Base-by-base conservation (phyloP, 2,329 filamentous ascomycete genomes). In the Lanzia echinophila region DNA sequence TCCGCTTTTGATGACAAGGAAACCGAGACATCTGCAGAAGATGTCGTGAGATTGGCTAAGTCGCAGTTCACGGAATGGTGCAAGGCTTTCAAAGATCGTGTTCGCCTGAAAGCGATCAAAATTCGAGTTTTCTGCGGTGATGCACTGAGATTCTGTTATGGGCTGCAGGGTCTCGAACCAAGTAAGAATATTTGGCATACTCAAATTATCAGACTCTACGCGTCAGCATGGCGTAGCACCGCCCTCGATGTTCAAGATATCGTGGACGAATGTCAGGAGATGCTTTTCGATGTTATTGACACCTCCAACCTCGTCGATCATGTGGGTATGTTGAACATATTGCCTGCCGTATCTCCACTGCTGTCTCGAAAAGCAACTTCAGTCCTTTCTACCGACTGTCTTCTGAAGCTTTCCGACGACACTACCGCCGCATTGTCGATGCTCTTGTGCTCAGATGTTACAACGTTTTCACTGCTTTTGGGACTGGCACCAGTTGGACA, bases 261-360 rank as follows among this genome's bases (percentile, higher is more conserved):
- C 24, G 7, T 13, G 12, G 2, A n/a, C 11, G 38, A 36, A 34
- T 13, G 6, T 1, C n/a, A 17, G 33, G 43, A 22, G 3, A 17
- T 10, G 12, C 6, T 41, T 41, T 50, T 50, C 33, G 38, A 50
- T 11, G 13, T 50, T 5, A 60, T 60, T 15, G 56, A 60, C 38
- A 56, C 58, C 2, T 58, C 55, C 3, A 58, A 58, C 17, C 32
- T 60, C 10, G 24, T 47, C 12, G 58, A 60, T 36, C 48, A 53
- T 13, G 13, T 57, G 3, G 58, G 56, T 3, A 22, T 53, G 7
- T 11, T 60, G 2, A 60, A 58, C 38, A 5, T 60, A 12, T 24
- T 60, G 13, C 43, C 55, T 15, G 57, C 56, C 11, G 39, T 43
- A 6, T 4, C 53, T 13, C 57, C 57, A 24, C 43, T 59, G 28